These are phyloP conservation scores for Nymphaea thermarum DNA, from an alignment of 164 flowering plant genomes.

Conservation along the genomic window DNA sequence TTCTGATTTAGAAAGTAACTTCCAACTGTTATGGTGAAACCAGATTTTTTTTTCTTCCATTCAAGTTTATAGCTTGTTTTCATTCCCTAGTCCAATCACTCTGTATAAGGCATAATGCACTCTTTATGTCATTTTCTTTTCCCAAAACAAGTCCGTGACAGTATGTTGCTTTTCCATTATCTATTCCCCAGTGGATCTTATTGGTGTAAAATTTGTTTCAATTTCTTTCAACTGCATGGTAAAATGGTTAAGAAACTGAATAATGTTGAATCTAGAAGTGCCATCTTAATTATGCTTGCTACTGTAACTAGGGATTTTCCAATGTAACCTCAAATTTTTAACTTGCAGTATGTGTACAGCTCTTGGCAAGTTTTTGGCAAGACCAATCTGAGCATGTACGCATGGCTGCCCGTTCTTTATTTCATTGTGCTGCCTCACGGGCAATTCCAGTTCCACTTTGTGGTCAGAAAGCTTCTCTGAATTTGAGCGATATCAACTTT, in stretches of 20 bases:
- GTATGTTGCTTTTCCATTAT: no score
- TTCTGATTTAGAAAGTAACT: no score
- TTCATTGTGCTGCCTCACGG: conserved; percentile 96
- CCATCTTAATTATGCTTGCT: not conserved
- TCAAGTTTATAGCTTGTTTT: no score
- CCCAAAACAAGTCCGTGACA: no score
- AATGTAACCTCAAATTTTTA: not conserved
- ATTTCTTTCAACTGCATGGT: not conserved
- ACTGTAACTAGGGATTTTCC: not conserved
- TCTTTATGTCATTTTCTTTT: no score
- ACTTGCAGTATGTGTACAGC: conserved; percentile 28
- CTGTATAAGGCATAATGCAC: no score
- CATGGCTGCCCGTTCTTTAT: conserved; percentile 95
- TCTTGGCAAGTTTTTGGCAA: conserved; percentile 95
- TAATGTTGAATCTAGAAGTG: not conserved
- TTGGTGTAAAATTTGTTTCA: not conserved
- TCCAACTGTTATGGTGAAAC: no score
- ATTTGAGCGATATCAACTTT: conserved; percentile 13
- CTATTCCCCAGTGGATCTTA: not conserved
- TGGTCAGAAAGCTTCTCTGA: conserved; percentile 25
- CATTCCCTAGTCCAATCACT: no score
- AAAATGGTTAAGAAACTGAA: not conserved
- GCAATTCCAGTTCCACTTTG: conserved; percentile 75
- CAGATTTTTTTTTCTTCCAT: no score
- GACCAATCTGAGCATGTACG: conserved; percentile 88